Evolutionary conservation across 2,329 filamentous ascomycete species (phyloP), one percentile per base, ranked within the genome.

Genomic region (Westerdykella ornata): DNA sequence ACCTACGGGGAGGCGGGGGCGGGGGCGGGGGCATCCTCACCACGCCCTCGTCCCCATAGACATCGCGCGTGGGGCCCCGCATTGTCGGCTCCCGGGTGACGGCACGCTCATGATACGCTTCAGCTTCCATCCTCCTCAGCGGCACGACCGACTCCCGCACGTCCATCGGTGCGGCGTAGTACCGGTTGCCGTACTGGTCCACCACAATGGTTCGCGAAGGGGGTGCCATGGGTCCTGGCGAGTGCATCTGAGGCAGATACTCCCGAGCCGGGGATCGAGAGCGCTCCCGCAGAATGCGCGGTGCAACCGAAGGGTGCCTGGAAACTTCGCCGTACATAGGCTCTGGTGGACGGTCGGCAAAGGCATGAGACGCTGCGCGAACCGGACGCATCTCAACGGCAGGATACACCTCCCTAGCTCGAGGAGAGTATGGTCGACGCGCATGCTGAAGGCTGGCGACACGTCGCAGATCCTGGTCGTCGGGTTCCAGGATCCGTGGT

Each of bases 101-200:
- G 11, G 73, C 66, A 51, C 82, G 76, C 56, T 90, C 85, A 52
- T 88, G 88, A 33, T 82, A 65, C 39, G 80, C 59, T 42, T 81
- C 76, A 17, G 72, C 67, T 20, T 81, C 78, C 13, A 71, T 53
- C 26, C 68, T 68, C 43, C 67, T 63, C 20, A 56, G 57, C 28
- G 74, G 68, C 4, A 74, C 76, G 13, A 75, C 70, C 6, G 78
- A 80, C 37, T 76, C 76, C 35, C 76, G 68, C 15, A 72, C 57
- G 14, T 71, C 63, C 40, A 62, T 50, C 14, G 75, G 65, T 32
- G 73, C 71, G 48, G 80, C 77, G 46, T 78, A 78, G 67, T 89
- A 96, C 60, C 87, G 81, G 60, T 86, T 85, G 31, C 88, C 88
- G 64, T 82, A 86, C 47, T 85, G 80, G 66, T 96, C 89, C 41